Conservation (phyloP, 148 eudicot genomes). For the Spergularia bocconei region DNA sequence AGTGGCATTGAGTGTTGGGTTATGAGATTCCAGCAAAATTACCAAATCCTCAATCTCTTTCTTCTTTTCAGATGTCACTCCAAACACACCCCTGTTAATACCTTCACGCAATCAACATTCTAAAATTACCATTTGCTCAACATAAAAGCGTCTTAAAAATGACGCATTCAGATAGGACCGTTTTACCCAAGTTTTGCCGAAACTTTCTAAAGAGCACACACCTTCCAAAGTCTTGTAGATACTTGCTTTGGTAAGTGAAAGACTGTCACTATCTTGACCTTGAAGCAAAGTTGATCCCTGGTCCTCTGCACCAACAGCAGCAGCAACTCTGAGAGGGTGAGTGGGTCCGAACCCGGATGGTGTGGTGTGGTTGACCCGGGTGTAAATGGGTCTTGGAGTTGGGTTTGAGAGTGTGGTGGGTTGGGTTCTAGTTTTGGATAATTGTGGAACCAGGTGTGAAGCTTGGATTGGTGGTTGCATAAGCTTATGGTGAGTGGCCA, state of each 20-base stretch:
- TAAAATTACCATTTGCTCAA: not conserved
- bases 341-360: slow-evolving; percentile 24
- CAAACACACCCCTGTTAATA: slow-evolving; percentile 86
- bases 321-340: slow-evolving; percentile 25
- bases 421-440: slow-evolving; percentile 23
- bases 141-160: too few species aligned
- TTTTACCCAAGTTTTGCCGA: too few species aligned
- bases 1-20: slow-evolving; percentile 69
- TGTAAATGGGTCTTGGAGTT: slow-evolving; percentile 15
- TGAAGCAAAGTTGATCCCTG: slow-evolving; percentile 35
- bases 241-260: slow-evolving; percentile 42
- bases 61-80: slow-evolving; percentile 63
- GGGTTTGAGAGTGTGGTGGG: slow-evolving; percentile 30
- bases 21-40: slow-evolving; percentile 58
- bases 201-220: slow-evolving; percentile 12
- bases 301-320: slow-evolving; percentile 23
- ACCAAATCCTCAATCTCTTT: slow-evolving; percentile 62
- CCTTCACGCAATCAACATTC: slow-evolving; percentile 35
- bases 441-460: slow-evolving; percentile 35
- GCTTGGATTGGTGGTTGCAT: slow-evolving; percentile 49
- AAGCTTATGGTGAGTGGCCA: slow-evolving; percentile 45
- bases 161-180: not conserved
- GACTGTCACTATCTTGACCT: slow-evolving; percentile 28
- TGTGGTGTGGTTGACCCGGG: slow-evolving; percentile 23
- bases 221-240: slow-evolving; percentile 61